Conservation (phyloP, 768 basidiomycete genomes). For the Pleurotus salmoneostramineus region DNA sequence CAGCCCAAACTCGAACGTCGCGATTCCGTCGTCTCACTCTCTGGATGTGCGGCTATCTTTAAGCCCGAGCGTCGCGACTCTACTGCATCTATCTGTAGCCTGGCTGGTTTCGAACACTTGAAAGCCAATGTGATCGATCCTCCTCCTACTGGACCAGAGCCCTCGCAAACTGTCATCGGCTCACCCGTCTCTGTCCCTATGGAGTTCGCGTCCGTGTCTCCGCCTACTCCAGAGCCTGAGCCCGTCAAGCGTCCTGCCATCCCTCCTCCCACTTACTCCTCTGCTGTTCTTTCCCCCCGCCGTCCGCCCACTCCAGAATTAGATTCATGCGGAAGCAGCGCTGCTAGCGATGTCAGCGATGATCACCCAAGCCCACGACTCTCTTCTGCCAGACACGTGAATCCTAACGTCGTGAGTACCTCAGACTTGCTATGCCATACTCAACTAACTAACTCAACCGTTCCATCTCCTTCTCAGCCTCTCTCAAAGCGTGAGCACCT, state of each 20-base stretch:
- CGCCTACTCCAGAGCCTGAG: not conserved
- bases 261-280: constrained; percentile 38
- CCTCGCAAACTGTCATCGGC: not conserved
- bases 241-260: not conserved
- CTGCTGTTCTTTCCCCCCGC: constrained; percentile 25
- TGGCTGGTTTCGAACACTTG: not conserved
- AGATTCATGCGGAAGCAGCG: constrained; percentile 38
- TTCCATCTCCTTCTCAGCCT: constrained; percentile 31
- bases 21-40: not conserved
- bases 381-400: constrained; percentile 35
- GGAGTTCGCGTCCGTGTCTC: not conserved
- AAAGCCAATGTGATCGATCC: not conserved
- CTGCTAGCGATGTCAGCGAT: constrained; percentile 43
- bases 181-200: not conserved
- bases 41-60: not conserved
- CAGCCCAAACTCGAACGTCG: not conserved
- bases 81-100: not conserved
- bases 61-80: constrained; percentile 4
- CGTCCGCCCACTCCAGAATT: constrained; percentile 32
- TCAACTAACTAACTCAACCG: constrained; percentile 13
- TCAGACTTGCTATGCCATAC: constrained; percentile 9
- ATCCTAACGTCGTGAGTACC: constrained; percentile 46
- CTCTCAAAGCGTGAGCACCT: constrained; percentile 56
- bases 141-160: not conserved
- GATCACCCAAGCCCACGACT: constrained; percentile 20